Conservation (phyloP, 257 asterid species). For the Solanum microdontum region DNA sequence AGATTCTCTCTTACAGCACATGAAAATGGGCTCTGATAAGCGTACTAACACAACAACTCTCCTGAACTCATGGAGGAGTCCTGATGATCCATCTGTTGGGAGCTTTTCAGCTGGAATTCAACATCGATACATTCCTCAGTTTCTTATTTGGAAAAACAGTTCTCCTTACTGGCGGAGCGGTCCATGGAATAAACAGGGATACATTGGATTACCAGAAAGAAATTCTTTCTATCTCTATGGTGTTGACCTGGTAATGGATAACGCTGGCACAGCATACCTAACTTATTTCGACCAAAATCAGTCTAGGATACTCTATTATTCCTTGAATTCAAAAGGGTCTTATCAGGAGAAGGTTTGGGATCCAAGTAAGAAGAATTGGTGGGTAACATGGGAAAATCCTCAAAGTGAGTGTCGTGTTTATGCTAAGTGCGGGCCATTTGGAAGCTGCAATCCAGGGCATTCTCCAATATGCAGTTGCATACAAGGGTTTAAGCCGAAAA, state of each 20-base stretch:
- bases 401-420: neutral
- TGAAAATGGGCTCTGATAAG: constrained; percentile 18
- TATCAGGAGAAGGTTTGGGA: neutral
- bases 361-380: constrained; percentile 1
- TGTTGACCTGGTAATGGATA: neutral
- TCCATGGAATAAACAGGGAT: neutral
- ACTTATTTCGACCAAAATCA: neutral
- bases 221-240: neutral
- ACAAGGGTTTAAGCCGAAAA: constrained; percentile 33
- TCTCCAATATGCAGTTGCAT: constrained; percentile 43
- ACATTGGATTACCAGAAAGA: neutral
- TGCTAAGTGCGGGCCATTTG: constrained; percentile 45
- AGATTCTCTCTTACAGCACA: constrained; percentile 17
- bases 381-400: neutral
- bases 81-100: neutral
- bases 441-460: constrained; percentile 27
- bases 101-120: neutral
- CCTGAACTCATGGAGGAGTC: constrained; percentile 2
- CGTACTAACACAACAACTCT: neutral
- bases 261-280: neutral
- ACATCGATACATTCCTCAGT: neutral
- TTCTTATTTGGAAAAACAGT: neutral
- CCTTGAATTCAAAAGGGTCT: constrained; percentile 9
- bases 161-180: neutral
- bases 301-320: neutral